Conservation (phyloP, 441 rosid genomes). For the Adansonia rubrostipa region DNA sequence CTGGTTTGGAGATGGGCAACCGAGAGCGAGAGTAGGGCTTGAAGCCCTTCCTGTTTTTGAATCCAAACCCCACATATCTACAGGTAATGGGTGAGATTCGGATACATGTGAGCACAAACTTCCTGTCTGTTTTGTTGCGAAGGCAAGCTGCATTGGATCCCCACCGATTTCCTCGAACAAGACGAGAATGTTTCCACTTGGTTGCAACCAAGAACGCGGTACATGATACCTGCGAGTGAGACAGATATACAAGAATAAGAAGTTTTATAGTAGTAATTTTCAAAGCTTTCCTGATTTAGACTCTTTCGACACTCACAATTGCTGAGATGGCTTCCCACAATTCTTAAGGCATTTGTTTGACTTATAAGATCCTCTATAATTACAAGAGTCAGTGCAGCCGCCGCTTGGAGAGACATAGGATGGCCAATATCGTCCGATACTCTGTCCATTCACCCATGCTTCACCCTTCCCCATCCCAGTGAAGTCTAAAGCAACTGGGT, state of each 20-base stretch:
- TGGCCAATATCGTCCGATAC: constrained; percentile 98
- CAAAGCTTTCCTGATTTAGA: neutral
- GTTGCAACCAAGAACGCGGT: constrained; percentile 89
- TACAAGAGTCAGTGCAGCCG: constrained; percentile 73
- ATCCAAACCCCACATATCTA: constrained; percentile 69
- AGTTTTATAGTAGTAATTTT: constrained; percentile 5
- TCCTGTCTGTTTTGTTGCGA: constrained; percentile 55
- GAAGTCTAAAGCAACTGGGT: constrained; percentile 84
- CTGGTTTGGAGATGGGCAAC: constrained; percentile 68
- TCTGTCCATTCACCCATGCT: constrained; percentile 98
- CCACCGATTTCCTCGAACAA: constrained; percentile 93
- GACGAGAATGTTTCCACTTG: constrained; percentile 77
- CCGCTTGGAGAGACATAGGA: constrained; percentile 48
- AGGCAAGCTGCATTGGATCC: constrained; percentile 76
- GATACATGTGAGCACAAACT: constrained; percentile 69
- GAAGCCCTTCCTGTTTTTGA: constrained; percentile 43
- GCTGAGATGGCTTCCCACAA: constrained; percentile 92
- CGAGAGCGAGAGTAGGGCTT: constrained; percentile 54
- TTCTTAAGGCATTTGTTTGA: constrained; percentile 77
- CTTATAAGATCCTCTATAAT: constrained; percentile 72
- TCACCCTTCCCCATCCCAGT: constrained; percentile 91
- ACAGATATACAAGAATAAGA: constrained; percentile 11
- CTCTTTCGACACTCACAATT: constrained; percentile 58
- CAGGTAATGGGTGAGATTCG: constrained; percentile 76
- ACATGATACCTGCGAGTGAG: constrained; percentile 71